A percentile compares a stretch with the other conserved stretches of the same genome.
These are phyloP conservation scores for Hansenula lynferdii DNA, from an alignment of 1,139 yeast genomes.

Conservation along the genomic window DNA sequence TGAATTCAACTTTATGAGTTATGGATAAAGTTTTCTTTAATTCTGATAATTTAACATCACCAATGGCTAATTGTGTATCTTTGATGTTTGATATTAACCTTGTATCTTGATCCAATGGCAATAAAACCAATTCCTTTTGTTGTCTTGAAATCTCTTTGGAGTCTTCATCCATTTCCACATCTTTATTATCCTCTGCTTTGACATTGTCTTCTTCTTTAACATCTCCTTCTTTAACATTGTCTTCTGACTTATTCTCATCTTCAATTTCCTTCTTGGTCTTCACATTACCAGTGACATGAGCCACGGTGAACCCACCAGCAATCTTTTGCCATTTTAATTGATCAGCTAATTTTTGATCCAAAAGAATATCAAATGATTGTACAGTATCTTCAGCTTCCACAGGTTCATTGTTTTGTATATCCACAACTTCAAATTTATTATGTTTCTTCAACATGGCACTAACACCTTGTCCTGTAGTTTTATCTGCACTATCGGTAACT, in stretches of 20 bases:
- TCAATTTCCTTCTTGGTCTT: slow-evolving; percentile 36
- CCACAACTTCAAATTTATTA: slow-evolving; percentile 27
- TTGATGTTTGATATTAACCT: slow-evolving; percentile 18
- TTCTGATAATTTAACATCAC: slow-evolving; percentile 84
- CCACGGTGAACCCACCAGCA: slow-evolving; percentile 75
- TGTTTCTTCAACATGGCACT: slow-evolving; percentile 23
- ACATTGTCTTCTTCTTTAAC: slow-evolving; percentile 11
- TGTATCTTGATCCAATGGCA: slow-evolving; percentile 16
- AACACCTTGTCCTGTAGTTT: slow-evolving; percentile 19
- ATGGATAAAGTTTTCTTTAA: slow-evolving; percentile 58
- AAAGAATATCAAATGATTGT: slow-evolving; percentile 65
- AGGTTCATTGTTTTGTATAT: slow-evolving; percentile 35
- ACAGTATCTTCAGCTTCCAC: slow-evolving; percentile 55
- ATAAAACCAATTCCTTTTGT: slow-evolving; percentile 17
- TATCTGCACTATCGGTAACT: slow-evolving; percentile 40
- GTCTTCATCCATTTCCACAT: slow-evolving; percentile 4
- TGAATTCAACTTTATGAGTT: slow-evolving; percentile 72
- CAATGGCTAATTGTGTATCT: slow-evolving; percentile 57
- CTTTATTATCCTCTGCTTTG: slow-evolving; percentile 11
- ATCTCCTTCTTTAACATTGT: slow-evolving; percentile 6
- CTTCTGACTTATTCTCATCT: too few species aligned
- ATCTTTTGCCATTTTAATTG: slow-evolving; percentile 79
- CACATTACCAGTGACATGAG: slow-evolving; percentile 75
- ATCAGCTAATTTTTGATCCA: slow-evolving; percentile 64
- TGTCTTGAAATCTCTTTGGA: slow-evolving; percentile 5